Conservation (phyloP, 306 rosid species). For the Dryas drummondii region DNA sequence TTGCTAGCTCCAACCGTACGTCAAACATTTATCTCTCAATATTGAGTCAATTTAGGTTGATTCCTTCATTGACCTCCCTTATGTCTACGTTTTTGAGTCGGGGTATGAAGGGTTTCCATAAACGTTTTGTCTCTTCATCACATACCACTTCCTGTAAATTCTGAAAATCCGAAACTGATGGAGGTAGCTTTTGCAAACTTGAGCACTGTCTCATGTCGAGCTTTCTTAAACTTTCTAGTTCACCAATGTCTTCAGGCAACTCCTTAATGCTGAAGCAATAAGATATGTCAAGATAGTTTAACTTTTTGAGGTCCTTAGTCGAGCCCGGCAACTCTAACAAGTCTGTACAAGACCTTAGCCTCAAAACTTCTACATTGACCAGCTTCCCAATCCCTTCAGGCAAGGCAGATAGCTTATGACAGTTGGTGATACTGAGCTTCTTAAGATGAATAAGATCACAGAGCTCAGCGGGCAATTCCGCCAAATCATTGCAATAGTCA, state of each 20-base stretch:
- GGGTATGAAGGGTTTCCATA: conserved; percentile 27
- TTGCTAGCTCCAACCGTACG: too few species aligned
- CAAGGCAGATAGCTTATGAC: conserved; percentile 48
- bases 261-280: conserved; percentile 41
- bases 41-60: too few species aligned
- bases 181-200: conserved; percentile 39
- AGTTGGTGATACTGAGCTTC: conserved; percentile 57
- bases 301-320: conserved; percentile 24
- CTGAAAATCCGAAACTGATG: conserved; percentile 35
- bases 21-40: too few species aligned
- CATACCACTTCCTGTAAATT: conserved; percentile 43
- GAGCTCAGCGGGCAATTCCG: conserved; percentile 36
- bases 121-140: conserved; percentile 40
- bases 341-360: conserved; percentile 51
- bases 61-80: conserved; percentile 24
- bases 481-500: too few species aligned
- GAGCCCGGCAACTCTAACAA: conserved; percentile 47
- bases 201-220: conserved; percentile 43
- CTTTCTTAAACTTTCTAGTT: conserved; percentile 32
- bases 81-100: neutral
- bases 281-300: conserved; percentile 53
- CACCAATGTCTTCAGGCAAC: conserved; percentile 51
- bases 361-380: conserved; percentile 44
- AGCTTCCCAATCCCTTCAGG: conserved; percentile 42
- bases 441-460: conserved; percentile 26